Conservation (phyloP, 441 rosid species). For the Isatis lusitanica region DNA sequence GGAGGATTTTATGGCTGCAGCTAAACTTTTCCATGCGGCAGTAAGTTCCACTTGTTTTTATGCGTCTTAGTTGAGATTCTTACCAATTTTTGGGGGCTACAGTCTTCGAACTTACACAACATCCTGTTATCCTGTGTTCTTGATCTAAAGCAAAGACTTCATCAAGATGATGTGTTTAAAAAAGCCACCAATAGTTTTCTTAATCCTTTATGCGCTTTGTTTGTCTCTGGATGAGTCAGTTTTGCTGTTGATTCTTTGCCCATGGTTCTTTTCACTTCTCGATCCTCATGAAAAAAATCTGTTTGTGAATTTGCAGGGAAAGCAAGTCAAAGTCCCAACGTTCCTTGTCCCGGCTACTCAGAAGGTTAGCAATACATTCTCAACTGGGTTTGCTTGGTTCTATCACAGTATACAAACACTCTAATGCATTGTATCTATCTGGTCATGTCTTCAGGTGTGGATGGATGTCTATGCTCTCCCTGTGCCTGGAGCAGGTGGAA, state of each 20-base stretch:
- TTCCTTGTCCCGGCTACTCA: conserved; percentile 98
- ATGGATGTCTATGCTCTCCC: conserved; percentile 80
- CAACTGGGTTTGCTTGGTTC: not conserved
- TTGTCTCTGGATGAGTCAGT: not conserved
- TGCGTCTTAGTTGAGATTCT: not conserved
- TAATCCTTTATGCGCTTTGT: not conserved
- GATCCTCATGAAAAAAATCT: conserved; percentile 1
- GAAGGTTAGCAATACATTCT: conserved; percentile 48
- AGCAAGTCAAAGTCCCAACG: conserved; percentile 91
- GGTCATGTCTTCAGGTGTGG: conserved; percentile 68
- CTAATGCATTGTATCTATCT: not conserved
- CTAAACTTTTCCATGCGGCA: conserved; percentile 79
- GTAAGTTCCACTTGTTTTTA: conserved; percentile 46
- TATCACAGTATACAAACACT: conserved; percentile 10
- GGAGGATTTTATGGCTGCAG: conserved; percentile 93
- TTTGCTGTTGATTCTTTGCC: conserved; percentile 3
- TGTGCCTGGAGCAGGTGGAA: conserved; percentile 91
- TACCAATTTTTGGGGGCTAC: not conserved
- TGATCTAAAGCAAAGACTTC: not conserved
- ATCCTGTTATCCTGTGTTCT: not conserved
- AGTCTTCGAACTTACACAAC: not conserved
- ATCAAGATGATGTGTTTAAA: not conserved
- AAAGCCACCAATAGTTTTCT: not conserved
- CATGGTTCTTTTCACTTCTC: not conserved
- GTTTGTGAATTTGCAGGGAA: conserved; percentile 58